Base-by-base conservation (phyloP, 1,139 yeast species). In the Arxiozyma slooffiae region DNA sequence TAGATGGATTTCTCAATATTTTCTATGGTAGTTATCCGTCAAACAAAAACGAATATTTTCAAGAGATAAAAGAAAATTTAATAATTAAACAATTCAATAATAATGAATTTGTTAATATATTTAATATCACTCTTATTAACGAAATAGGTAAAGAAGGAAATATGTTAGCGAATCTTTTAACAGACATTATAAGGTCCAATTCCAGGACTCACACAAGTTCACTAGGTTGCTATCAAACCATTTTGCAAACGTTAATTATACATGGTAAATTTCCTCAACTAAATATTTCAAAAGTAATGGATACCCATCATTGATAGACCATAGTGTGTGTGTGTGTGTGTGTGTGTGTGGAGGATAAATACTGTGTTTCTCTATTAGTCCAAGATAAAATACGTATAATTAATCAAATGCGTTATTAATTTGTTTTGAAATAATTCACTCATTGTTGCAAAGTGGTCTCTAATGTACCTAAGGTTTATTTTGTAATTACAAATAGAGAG, bases 381-480 rank as follows among this genome's bases (percentile, higher is more conserved):
- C 11, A 26, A 26, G 11, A 4, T 26, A 26, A 3, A 26, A 9
- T 26, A 26, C 9, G 11, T 30, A 17, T 22, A 21, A 41, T 17
- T 7, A 24, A 24, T 14, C 7, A n/a, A 22, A 22, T 7, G 11
- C 17, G 23, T 11, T 41, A 6, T n/a, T 2, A 16, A n/a, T 17
- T 24, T 41, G 21, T 41, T 41, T 16, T 41, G 4, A 9, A 7
- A 17, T 17, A 21, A 3, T 26, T 11, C 23, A 40, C 5, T n/a
- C 9, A n/a, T 40, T 40, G 34, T 40, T 40, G 3, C 8, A 40
- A 11, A 23, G 21, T 30, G 7, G 36, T 16, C 14, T 24, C 14
- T 41, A 14, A 26, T 7, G 6, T 16, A 42, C 34, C 34, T 42
- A 38, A 42, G 45, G 45, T 42, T 42, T 30, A 42, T 42, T 42